Conservation (phyloP, 257 asterid species). For the Capsicum baccatum region DNA sequence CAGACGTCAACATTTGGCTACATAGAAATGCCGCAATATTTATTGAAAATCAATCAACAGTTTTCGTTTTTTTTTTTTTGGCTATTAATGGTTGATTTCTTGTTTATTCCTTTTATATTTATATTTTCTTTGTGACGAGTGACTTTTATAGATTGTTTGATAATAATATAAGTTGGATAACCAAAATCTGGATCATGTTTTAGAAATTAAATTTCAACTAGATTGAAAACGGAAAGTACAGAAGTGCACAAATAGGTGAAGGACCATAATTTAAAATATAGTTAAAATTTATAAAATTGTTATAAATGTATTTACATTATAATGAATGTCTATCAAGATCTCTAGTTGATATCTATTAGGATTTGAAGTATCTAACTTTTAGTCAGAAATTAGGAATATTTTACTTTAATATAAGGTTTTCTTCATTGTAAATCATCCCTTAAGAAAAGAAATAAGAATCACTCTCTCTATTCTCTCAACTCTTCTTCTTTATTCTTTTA, state of each 20-base stretch:
- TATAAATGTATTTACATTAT: too few species aligned
- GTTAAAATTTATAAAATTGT: neutral
- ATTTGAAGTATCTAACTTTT: too few species aligned
- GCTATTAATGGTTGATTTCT: neutral
- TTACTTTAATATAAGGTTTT: too few species aligned
- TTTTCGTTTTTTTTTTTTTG: neutral
- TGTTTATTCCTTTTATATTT: neutral
- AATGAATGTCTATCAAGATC: too few species aligned
- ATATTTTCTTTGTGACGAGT: neutral
- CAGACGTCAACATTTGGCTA: conserved; percentile 8
- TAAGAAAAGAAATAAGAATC: too few species aligned
- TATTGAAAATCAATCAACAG: neutral
- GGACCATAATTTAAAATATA: neutral
- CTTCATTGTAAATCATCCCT: too few species aligned
- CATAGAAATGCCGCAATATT: neutral
- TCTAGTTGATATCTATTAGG: too few species aligned
- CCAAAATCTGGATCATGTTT: neutral
- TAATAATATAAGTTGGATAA: neutral
- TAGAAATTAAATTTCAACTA: neutral
- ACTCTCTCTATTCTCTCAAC: too few species aligned
- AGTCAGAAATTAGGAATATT: too few species aligned
- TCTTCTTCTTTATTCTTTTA: too few species aligned
- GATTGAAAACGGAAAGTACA: neutral
- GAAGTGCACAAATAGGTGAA: neutral
- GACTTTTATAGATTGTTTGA: neutral